Percentiles rank a stretch among this genome's conserved stretches.
Conservation (phyloP, 1,139 yeast genomes). For the Yamadazyma membranifaciens region DNA sequence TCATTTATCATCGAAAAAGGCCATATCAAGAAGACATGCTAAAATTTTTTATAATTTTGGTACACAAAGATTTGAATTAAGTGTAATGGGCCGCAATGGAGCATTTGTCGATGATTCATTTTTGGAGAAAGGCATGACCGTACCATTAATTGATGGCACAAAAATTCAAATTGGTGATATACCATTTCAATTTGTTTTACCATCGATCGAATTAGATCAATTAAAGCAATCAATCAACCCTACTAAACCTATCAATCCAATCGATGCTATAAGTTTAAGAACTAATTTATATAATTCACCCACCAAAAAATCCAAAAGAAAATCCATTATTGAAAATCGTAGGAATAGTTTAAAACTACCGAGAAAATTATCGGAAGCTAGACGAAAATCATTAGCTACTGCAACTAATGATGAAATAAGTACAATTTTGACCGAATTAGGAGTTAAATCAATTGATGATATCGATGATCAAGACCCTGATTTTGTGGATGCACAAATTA, state of each 20-base stretch:
- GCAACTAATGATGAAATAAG: constrained; percentile 42
- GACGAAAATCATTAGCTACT: constrained; percentile 40
- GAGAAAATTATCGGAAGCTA: constrained; percentile 36
- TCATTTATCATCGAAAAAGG: constrained; percentile 86
- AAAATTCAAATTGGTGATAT: constrained; percentile 93
- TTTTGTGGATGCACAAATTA: constrained; percentile 35
- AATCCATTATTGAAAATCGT: constrained; percentile 8
- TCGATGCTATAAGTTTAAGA: constrained; percentile 53
- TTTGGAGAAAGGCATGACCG: constrained; percentile 86
- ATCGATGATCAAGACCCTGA: constrained; percentile 36
- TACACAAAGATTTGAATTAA: constrained; percentile 85
- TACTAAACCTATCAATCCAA: constrained; percentile 47
- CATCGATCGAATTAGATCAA: constrained; percentile 43
- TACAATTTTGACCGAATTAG: constrained; percentile 38
- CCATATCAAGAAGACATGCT: constrained; percentile 90
- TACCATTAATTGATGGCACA: constrained; percentile 76
- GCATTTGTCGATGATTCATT: constrained; percentile 91
- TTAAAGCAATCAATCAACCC: constrained; percentile 16
- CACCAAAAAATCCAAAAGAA: constrained; percentile 14
- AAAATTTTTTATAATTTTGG: constrained; percentile 94
- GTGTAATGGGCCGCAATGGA: constrained; percentile 91
- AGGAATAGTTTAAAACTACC: constrained; percentile 14
- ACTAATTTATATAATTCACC: constrained; percentile 39
- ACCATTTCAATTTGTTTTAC: constrained; percentile 81
- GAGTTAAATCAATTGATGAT: constrained; percentile 36